phyloP scores from a whole-genome alignment of 2,329 filamentous ascomycete genomes.

The Aaosphaeria pasadenensis region DNA sequence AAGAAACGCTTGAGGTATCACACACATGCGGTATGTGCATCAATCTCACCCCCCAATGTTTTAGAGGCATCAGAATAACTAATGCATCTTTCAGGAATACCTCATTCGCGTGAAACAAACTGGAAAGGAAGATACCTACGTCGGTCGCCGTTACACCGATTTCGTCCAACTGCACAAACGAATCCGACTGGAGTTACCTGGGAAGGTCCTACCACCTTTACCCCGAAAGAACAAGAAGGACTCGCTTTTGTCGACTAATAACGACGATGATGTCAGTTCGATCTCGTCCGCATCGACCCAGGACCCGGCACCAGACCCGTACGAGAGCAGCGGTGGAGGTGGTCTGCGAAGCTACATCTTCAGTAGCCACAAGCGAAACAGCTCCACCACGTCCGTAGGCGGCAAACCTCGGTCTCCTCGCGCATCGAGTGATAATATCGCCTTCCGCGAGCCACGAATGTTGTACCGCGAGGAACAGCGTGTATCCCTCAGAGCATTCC shows the following conservation, averaged over 20 bases:
- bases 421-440: constrained; percentile 28
- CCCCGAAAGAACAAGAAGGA: constrained; percentile 90
- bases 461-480: constrained; percentile 87
- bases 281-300: constrained; percentile 77
- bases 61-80: not conserved
- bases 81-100: constrained; percentile 64
- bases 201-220: constrained; percentile 80
- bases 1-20: constrained; percentile 88
- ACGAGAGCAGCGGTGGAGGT: constrained; percentile 29
- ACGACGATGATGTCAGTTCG: constrained; percentile 72
- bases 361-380: constrained; percentile 40
- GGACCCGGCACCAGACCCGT: constrained; percentile 42
- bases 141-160: constrained; percentile 84
- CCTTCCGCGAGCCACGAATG: constrained; percentile 47
- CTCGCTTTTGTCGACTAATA: constrained; percentile 56
- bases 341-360: constrained; percentile 46
- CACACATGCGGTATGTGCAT: constrained; percentile 73
- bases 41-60: not conserved
- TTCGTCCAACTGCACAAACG: constrained; percentile 78
- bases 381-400: constrained; percentile 38
- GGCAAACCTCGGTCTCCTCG: constrained; percentile 25
- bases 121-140: constrained; percentile 71
- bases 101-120: constrained; percentile 79
- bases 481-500: constrained; percentile 84
- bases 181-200: constrained; percentile 80